A percentile compares a stretch with the other conserved stretches of the same genome.
Evolutionary conservation across 2,329 filamentous ascomycete genomes (phyloP).

Genomic region (Stemphylium vesicarium): DNA sequence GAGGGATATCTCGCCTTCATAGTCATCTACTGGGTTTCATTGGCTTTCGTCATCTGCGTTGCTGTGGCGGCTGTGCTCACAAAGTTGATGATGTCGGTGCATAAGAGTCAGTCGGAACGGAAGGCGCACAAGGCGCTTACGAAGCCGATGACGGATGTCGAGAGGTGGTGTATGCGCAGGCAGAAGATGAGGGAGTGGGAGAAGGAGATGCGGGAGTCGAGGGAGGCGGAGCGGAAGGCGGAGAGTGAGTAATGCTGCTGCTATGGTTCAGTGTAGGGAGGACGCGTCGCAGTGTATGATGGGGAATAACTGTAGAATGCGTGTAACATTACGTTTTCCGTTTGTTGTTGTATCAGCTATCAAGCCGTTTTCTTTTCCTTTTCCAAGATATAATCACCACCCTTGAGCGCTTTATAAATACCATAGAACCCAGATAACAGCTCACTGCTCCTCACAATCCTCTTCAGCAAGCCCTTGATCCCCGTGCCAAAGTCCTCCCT

Average conservation of each 20-base stretch:
- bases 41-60: neutral
- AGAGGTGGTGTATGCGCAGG: slow-evolving; percentile 3
- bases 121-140: neutral
- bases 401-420: slow-evolving; percentile 43
- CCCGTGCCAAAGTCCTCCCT: slow-evolving; percentile 25
- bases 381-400: slow-evolving; percentile 42
- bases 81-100: slow-evolving; percentile 1
- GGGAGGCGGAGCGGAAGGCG: neutral
- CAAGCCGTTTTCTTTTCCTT: slow-evolving; percentile 20
- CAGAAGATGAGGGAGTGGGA: neutral
- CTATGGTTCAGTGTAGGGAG: neutral
- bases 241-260: neutral
- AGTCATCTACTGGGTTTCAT: neutral
- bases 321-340: neutral
- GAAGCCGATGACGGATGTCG: slow-evolving; percentile 6
- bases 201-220: neutral
- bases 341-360: neutral
- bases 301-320: neutral
- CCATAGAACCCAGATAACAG: slow-evolving; percentile 50
- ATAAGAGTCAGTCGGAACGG: neutral
- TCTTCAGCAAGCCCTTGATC: slow-evolving; percentile 30
- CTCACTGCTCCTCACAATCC: slow-evolving; percentile 32
- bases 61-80: neutral
- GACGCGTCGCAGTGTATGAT: too few species aligned
- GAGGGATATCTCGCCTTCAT: neutral